phyloP scores from a whole-genome alignment of 108 stramenopile genomes.

The Cyclostephanos invisitatus region DNA sequence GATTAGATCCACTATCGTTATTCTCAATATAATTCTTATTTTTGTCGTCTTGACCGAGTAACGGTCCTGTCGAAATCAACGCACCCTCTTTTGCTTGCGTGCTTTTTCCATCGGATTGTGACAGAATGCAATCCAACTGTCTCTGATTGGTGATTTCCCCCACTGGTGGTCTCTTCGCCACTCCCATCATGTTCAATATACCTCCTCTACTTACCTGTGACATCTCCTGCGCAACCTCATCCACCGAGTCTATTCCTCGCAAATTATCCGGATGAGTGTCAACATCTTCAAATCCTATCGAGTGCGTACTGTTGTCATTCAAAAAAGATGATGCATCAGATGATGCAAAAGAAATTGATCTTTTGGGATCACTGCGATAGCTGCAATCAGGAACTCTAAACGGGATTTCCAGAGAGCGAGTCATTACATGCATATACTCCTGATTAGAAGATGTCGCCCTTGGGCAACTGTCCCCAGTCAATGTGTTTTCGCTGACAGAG shows the following conservation, averaged over 20 bases:
- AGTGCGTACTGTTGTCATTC: neutral
- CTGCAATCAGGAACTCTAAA: constrained; percentile 13
- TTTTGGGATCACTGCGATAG: neutral
- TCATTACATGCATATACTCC: neutral
- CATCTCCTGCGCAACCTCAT: neutral
- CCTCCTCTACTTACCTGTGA: neutral
- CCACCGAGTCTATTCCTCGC: too few species aligned
- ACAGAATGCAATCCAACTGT: neutral
- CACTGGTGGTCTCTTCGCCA: neutral
- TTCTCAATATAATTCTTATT: neutral
- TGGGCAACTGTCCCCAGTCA: neutral
- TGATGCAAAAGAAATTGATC: neutral
- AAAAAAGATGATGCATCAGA: neutral
- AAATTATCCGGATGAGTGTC: neutral
- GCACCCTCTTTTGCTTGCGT: neutral
- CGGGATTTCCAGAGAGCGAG: constrained; percentile 15
- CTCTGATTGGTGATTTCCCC: neutral
- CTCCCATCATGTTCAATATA: neutral
- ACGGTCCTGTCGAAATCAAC: neutral
- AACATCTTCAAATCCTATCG: neutral
- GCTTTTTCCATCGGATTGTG: constrained; percentile 3
- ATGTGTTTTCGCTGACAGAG: neutral
- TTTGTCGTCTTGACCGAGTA: neutral
- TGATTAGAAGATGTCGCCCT: neutral
- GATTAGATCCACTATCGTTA: neutral